A percentile compares a stretch with the other conserved stretches of the same genome.
phyloP scores from a whole-genome alignment of 176 grass and related monocot species.

The Paspalum notatum region DNA sequence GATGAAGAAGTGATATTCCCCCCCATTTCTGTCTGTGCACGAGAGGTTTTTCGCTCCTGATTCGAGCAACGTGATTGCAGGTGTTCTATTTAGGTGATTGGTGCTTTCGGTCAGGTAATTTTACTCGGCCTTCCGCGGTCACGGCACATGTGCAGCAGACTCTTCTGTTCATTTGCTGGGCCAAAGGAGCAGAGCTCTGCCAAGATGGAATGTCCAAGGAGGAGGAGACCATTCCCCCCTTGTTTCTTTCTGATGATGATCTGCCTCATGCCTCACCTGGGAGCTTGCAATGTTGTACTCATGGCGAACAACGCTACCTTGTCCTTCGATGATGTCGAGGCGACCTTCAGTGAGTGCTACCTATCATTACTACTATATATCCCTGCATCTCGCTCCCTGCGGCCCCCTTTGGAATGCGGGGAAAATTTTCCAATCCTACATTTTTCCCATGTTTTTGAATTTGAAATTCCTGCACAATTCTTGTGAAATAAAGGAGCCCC shows the following conservation, averaged over 20 bases:
- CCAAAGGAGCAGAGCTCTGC: neutral
- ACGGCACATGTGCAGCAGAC: neutral
- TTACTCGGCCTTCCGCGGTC: neutral
- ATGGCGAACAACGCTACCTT: conserved; percentile 65
- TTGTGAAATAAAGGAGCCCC: too few relatives aligned
- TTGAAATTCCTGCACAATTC: too few relatives aligned
- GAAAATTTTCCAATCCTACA: too few relatives aligned
- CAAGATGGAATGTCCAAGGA: conserved; percentile 27
- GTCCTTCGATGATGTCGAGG: conserved; percentile 69
- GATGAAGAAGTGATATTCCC: neutral
- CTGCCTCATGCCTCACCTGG: conserved; percentile 49
- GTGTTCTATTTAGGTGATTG: conserved; percentile 3
- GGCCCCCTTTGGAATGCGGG: too few relatives aligned
- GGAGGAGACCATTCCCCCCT: conserved; percentile 27
- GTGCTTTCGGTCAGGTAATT: conserved; percentile 25
- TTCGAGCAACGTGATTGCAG: conserved; percentile 6
- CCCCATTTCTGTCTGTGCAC: neutral
- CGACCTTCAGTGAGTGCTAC: conserved; percentile 71
- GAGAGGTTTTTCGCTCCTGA: too few relatives aligned
- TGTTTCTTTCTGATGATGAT: conserved; percentile 40
- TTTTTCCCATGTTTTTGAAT: too few relatives aligned
- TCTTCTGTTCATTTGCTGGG: conserved; percentile 4
- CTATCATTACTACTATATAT: conserved; percentile 3
- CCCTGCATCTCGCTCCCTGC: conserved; percentile 41
- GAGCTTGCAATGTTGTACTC: conserved; percentile 60